Conservation (phyloP, 2,329 filamentous ascomycete species). For the Fusarium heterosporum region DNA sequence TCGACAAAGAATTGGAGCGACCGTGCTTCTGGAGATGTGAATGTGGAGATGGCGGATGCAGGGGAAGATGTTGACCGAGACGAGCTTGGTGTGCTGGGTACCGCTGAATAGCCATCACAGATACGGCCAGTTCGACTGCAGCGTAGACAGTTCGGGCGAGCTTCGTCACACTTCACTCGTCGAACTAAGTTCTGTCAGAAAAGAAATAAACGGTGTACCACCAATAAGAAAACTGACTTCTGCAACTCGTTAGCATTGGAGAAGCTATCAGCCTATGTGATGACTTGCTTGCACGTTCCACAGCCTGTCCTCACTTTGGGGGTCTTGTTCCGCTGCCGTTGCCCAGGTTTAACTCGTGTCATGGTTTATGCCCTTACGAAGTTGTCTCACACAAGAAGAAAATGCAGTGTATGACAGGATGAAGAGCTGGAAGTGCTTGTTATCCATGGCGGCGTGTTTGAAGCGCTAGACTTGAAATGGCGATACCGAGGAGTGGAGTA, state of each 20-base stretch:
- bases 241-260: background rate
- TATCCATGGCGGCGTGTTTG: background rate
- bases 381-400: background rate
- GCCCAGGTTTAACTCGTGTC: conserved; percentile 27
- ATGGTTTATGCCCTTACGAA: conserved; percentile 13
- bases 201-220: accelerated
- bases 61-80: background rate
- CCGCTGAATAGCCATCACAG: conserved; percentile 20
- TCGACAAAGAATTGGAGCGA: conserved; percentile 30
- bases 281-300: conserved; percentile 29
- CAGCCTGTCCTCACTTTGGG: conserved; percentile 28
- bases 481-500: background rate
- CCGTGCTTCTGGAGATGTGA: background rate
- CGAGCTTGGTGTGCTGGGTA: background rate
- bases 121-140: conserved; percentile 18
- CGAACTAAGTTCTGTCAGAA: conserved; percentile 7
- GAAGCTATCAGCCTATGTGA: accelerated
- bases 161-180: conserved; percentile 30
- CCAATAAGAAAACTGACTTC: conserved; percentile 1
- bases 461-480: background rate
- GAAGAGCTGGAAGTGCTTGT: background rate
- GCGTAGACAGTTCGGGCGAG: conserved; percentile 5
- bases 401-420: background rate
- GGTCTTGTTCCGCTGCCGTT: conserved; percentile 8
- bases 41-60: background rate